Conservation (phyloP, 2,329 filamentous ascomycete genomes). For the Aureobasidium namibiae region DNA sequence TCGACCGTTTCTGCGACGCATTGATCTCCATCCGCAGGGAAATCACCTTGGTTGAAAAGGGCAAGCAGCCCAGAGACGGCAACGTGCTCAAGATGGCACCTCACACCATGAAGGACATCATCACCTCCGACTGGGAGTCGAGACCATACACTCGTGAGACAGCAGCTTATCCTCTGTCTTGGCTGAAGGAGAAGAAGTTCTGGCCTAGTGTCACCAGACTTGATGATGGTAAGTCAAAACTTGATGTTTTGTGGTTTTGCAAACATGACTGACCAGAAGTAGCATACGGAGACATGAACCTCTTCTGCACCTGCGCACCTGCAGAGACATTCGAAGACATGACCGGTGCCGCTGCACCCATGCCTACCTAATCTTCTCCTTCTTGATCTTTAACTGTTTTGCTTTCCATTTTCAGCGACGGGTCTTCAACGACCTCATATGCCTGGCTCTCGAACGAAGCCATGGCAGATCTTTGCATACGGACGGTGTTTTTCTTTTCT, state of each 20-base stretch:
- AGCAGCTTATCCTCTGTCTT: slow-evolving; percentile 79
- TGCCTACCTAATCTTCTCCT: not conserved
- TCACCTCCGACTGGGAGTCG: slow-evolving; percentile 68
- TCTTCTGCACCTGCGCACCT: slow-evolving; percentile 90
- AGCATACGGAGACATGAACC: slow-evolving; percentile 85
- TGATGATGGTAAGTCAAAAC: slow-evolving; percentile 65
- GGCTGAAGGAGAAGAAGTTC: slow-evolving; percentile 91
- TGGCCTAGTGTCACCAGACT: slow-evolving; percentile 84
- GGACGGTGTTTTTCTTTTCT: not conserved
- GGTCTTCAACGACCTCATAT: slow-evolving; percentile 10
- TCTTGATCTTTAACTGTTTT: not conserved
- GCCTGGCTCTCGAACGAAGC: not conserved
- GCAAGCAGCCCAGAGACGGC: slow-evolving; percentile 61
- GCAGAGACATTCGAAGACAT: slow-evolving; percentile 51
- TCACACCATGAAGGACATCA: slow-evolving; percentile 74
- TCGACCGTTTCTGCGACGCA: slow-evolving; percentile 88
- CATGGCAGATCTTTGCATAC: not conserved
- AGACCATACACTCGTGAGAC: slow-evolving; percentile 72
- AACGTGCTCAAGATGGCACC: slow-evolving; percentile 88
- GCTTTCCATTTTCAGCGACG: not conserved
- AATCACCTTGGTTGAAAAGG: slow-evolving; percentile 75
- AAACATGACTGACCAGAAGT: not conserved
- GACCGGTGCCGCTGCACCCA: slow-evolving; percentile 25
- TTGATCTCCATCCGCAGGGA: slow-evolving; percentile 79
- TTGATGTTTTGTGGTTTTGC: not conserved